These are phyloP conservation scores for Xerocomus nothofagi DNA, from an alignment of 1,284 basidiomycete genomes.

Conservation along the genomic window DNA sequence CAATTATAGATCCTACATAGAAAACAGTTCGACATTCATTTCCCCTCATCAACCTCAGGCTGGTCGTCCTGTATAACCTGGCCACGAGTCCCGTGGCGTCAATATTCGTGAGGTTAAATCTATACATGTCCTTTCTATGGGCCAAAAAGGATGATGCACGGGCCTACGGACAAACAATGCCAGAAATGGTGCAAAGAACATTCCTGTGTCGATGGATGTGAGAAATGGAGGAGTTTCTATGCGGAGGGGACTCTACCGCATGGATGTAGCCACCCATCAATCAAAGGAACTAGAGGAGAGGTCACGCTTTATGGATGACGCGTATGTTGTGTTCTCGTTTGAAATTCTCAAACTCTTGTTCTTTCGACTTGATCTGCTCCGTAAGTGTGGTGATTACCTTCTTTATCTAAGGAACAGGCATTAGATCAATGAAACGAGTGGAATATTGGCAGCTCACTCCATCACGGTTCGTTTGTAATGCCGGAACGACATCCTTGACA, in stretches of 20 bases:
- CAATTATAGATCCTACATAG: neutral
- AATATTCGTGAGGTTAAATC: slow-evolving; percentile 2
- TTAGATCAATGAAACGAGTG: slow-evolving; percentile 8
- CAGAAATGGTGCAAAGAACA: neutral
- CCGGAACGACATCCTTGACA: slow-evolving; percentile 93
- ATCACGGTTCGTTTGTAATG: slow-evolving; percentile 80
- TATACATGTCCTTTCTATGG: neutral
- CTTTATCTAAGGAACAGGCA: slow-evolving; percentile 57
- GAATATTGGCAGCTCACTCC: slow-evolving; percentile 54
- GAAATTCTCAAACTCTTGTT: slow-evolving; percentile 81
- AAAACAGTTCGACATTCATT: neutral
- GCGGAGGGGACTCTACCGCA: neutral
- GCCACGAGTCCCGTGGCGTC: neutral
- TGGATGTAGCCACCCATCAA: neutral
- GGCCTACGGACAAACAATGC: neutral
- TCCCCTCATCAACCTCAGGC: slow-evolving; percentile 1
- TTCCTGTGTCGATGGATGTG: neutral
- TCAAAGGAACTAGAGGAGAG: neutral
- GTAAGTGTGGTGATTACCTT: slow-evolving; percentile 75
- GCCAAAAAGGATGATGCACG: neutral
- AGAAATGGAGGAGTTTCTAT: neutral
- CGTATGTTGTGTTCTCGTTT: slow-evolving; percentile 83
- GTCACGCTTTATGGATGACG: slow-evolving; percentile 44
- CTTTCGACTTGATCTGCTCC: slow-evolving; percentile 86
- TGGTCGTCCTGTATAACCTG: slow-evolving; percentile 1